Evolutionary conservation across 2,329 filamentous ascomycete genomes (phyloP).

Genomic region (Colletotrichum orbiculare): DNA sequence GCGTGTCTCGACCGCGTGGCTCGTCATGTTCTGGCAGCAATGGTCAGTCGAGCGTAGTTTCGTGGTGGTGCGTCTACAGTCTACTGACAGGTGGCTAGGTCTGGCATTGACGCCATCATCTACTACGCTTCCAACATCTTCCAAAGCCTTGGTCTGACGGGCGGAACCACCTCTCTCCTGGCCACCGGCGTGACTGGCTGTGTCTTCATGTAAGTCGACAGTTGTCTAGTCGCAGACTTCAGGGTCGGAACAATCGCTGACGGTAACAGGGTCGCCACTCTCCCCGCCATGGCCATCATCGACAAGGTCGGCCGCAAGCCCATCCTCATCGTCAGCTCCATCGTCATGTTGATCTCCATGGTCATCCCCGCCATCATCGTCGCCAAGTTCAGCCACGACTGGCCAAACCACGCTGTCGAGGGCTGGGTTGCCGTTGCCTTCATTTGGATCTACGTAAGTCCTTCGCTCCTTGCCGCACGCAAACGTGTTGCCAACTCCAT

Average conservation of each 20-base stretch:
- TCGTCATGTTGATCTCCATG: conserved; percentile 52
- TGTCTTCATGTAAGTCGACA: conserved; percentile 49
- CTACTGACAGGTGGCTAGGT: conserved; percentile 31
- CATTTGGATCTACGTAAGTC: conserved; percentile 44
- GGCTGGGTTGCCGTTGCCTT: conserved; percentile 52
- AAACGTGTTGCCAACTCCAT: neutral
- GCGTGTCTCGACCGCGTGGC: conserved; percentile 54
- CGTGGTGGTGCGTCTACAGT: neutral
- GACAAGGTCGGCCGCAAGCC: conserved; percentile 55
- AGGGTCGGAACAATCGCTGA: too few relatives aligned
- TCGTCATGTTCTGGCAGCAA: conserved; percentile 61
- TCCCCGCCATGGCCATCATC: conserved; percentile 49
- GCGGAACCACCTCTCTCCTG: conserved; percentile 67
- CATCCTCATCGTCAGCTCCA: conserved; percentile 49
- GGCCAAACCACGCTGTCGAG: conserved; percentile 48
- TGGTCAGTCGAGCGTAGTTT: conserved; percentile 41
- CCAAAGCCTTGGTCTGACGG: conserved; percentile 69
- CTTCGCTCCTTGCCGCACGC: neutral
- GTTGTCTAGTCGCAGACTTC: too few relatives aligned
- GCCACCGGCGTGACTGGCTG: conserved; percentile 73
- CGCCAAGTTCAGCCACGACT: conserved; percentile 50
- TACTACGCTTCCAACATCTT: conserved; percentile 68
- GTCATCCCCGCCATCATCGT: conserved; percentile 54
- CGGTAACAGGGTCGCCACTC: conserved; percentile 39
- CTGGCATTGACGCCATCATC: conserved; percentile 53